Evolutionary conservation across 177 flowering plant genomes (phyloP).

Genomic region (Vitis hybrid): DNA sequence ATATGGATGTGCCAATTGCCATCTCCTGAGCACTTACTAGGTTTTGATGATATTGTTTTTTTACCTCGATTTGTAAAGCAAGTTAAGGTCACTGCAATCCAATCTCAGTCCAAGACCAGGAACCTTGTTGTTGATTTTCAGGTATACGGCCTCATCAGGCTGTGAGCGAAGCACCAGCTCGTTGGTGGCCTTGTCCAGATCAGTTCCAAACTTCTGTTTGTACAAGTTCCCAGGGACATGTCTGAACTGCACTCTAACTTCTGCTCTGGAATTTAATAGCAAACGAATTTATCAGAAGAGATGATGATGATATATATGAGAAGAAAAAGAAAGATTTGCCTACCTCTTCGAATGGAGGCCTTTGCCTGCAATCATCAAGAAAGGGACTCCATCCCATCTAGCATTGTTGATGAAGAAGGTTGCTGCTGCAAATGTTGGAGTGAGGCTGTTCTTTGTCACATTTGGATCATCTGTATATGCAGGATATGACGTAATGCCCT

Average conservation of each 20-base stretch:
- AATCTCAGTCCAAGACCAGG: constrained; percentile 25
- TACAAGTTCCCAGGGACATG: constrained; percentile 64
- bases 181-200: constrained; percentile 34
- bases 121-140: constrained; percentile 25
- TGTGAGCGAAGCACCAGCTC: constrained; percentile 19
- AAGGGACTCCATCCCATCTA: constrained; percentile 75
- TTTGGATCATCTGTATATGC: constrained; percentile 52
- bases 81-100: constrained; percentile 19
- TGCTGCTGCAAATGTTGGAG: constrained; percentile 63
- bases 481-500: constrained; percentile 35
- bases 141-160: constrained; percentile 23
- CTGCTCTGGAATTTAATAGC: constrained; percentile 42
- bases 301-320: background rate
- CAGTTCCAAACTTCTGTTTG: constrained; percentile 33
- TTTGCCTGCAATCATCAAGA: constrained; percentile 63
- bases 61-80: constrained; percentile 17
- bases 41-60: background rate
- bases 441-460: constrained; percentile 43
- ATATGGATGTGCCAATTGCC: background rate
- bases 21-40: too few relatives aligned
- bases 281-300: background rate
- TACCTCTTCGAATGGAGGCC: constrained; percentile 49
- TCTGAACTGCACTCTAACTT: constrained; percentile 64
- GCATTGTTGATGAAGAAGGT: constrained; percentile 57
- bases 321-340: background rate